A percentile compares a stretch with the other conserved stretches of the same genome.
These are phyloP conservation scores for Epichloe gansuensis DNA, from an alignment of 2,329 filamentous ascomycete genomes.

Conservation along the genomic window DNA sequence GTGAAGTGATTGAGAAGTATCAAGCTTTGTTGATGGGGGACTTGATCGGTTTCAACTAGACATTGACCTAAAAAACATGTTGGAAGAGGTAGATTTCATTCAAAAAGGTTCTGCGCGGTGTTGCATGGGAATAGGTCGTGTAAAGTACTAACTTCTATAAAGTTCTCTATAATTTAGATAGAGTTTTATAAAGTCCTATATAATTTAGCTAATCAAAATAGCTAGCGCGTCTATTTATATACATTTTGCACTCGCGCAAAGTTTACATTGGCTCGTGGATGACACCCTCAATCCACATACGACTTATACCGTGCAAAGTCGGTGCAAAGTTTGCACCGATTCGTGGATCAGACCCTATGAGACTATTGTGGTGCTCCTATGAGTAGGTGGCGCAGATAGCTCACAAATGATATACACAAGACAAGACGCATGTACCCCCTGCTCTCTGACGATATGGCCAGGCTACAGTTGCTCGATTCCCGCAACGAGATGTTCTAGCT, in stretches of 20 bases:
- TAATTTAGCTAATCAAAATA: too few species aligned
- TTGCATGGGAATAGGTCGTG: neutral
- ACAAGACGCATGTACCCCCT: neutral
- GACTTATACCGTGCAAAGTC: too few species aligned
- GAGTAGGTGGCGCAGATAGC: neutral
- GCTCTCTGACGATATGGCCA: neutral
- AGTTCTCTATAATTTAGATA: too few species aligned
- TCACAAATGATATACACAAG: neutral
- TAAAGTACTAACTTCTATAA: too few species aligned
- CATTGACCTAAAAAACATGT: neutral
- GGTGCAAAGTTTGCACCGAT: too few species aligned
- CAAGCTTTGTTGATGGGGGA: slow-evolving; percentile 66
- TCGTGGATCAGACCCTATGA: neutral
- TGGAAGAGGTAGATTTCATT: neutral
- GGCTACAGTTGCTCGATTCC: slow-evolving; percentile 46
- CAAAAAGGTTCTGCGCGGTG: neutral
- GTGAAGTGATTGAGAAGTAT: slow-evolving; percentile 73
- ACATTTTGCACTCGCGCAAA: too few species aligned
- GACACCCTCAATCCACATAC: too few species aligned
- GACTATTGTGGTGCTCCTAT: neutral
- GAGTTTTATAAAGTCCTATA: too few species aligned
- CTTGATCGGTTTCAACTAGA: slow-evolving; percentile 29
- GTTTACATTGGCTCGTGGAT: too few species aligned
- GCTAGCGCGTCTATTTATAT: too few species aligned
- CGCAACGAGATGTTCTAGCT: slow-evolving; percentile 39